Conservation (phyloP, 75 land plant genomes). For the Sequoiadendron giganteum region DNA sequence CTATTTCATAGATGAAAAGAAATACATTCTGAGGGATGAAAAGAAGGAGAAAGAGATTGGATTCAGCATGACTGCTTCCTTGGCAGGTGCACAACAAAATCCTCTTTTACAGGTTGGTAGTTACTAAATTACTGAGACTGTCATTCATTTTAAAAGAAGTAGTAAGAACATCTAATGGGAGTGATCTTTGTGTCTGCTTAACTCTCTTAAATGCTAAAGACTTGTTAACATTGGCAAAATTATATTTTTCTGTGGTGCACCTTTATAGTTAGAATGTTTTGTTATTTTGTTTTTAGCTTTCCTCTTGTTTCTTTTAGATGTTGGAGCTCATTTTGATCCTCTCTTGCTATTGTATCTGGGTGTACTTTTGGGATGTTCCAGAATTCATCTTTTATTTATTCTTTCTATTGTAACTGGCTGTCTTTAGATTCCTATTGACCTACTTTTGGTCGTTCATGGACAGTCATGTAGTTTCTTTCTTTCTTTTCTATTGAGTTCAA, state of each 20-base stretch:
- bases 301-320: neutral
- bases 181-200: neutral
- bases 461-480: neutral
- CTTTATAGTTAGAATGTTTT: neutral
- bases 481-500: neutral
- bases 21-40: conserved; percentile 67
- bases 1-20: conserved; percentile 75
- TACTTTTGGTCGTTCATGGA: neutral
- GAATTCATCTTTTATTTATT: neutral
- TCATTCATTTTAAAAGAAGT: neutral
- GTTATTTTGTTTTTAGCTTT: neutral
- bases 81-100: conserved; percentile 61
- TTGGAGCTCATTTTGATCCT: neutral
- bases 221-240: neutral
- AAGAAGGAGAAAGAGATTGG: conserved; percentile 95
- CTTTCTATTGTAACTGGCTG: neutral
- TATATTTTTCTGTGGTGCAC: neutral
- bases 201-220: neutral
- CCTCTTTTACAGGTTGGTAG: conserved; percentile 75
- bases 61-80: conserved; percentile 75
- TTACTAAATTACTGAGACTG: neutral
- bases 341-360: neutral
- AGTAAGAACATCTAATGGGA: neutral
- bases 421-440: neutral
- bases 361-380: neutral